Conservation (phyloP, 2,329 filamentous ascomycete species). For the Xenoacremonium recifei region DNA sequence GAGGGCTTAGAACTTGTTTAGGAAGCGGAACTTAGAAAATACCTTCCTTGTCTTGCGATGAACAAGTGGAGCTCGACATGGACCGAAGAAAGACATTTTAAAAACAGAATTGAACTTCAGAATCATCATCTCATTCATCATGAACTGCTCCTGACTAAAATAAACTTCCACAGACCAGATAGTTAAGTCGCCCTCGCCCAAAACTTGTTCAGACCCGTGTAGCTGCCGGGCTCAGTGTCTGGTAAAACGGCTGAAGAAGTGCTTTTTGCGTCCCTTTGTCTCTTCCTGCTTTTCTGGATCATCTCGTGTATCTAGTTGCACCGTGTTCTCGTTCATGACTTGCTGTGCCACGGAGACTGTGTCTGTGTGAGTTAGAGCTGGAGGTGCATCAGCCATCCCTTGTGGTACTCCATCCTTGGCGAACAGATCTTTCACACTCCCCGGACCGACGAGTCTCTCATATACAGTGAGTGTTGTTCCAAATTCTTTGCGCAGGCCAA, state of each 20-base stretch:
- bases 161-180: too few species aligned
- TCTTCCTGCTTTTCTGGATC: constrained; percentile 21
- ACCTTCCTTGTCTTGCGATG: too few species aligned
- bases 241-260: constrained; percentile 14
- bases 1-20: too few species aligned
- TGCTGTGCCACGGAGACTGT: constrained; percentile 49
- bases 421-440: constrained; percentile 54
- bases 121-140: too few species aligned
- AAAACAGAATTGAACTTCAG: too few species aligned
- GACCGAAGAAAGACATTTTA: too few species aligned
- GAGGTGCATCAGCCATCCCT: constrained; percentile 1
- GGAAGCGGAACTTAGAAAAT: too few species aligned
- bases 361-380: constrained; percentile 32
- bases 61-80: too few species aligned
- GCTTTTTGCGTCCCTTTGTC: constrained; percentile 7
- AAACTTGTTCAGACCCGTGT: too few species aligned
- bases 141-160: too few species aligned
- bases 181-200: too few species aligned
- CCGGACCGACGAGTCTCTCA: constrained; percentile 46
- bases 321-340: constrained; percentile 55
- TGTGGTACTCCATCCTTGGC: constrained; percentile 27
- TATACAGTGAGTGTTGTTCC: constrained; percentile 54
- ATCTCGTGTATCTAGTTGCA: constrained; percentile 44
- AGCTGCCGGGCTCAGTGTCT: background rate
- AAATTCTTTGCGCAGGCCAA: constrained; percentile 49